Base-by-base conservation (phyloP, 2,329 filamentous ascomycete species). In the Aspergillus niger region DNA sequence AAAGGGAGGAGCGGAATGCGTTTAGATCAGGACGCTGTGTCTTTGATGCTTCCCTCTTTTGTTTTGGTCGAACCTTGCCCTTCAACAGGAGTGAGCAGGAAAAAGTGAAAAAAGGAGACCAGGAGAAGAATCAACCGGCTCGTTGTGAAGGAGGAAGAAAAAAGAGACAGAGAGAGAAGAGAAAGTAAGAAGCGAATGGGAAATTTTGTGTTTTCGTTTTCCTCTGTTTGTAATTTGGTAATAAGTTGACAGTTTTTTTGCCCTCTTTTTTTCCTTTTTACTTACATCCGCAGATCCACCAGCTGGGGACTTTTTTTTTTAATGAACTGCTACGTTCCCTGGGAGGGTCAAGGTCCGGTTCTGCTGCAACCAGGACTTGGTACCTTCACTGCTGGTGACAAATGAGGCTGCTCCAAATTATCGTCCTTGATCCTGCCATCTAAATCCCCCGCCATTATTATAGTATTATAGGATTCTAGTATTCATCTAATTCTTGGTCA, bases 161-260 rank as follows among this genome's bases (percentile, higher is more conserved):
- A 58, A 13, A 13, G 32, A 36, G 32, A 13, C 10, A 36, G 32
- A 36, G 32, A 11, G 11, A 15, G 32, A 36, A 11, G 11, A 36
- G 32, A 36, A 36, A 36, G 32, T 15, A 36, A 52, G 55, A 55
- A 57, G 36, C n/a, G 39, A 66, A 67, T 65, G 64, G 68, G 66
- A 67, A 68, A 63, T 65, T 64, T 64, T 64, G 62, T 74, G 71
- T 74, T 74, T 75, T 74, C 65, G 65, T 74, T 74, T 74, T 75
- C 59, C 72, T 75, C 67, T 69, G 68, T 74, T 74, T 66, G 72
- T 74, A 69, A 64, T 69, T 67, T 65, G 62, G 62, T 69, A 62
- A 65, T 63, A 56, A 62, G 58, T 67, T 63, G 60, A 65, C 58
- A 55, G 60, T 36, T 58, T 63, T 65, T 66, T 67, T 63, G 56